These are phyloP conservation scores for Daldinia vernicosa DNA, from an alignment of 495 filamentous ascomycete species.

Conservation along the genomic window DNA sequence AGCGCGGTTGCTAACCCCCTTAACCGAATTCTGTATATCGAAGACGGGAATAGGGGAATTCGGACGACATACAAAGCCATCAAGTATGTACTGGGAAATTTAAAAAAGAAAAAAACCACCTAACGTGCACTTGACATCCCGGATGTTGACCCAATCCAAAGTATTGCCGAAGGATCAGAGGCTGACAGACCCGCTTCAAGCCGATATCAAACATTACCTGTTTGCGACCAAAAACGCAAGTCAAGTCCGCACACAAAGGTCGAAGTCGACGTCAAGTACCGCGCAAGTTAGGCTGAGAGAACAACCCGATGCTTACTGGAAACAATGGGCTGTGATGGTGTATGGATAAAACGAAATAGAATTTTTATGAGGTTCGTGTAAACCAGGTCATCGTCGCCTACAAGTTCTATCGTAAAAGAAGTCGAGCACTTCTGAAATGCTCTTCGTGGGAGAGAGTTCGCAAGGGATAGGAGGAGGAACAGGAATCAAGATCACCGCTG, in stretches of 20 bases:
- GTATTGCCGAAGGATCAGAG: not conserved
- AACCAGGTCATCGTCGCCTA: slow-evolving; percentile 39
- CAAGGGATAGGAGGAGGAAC: slow-evolving; percentile 21
- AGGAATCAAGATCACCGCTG: slow-evolving; percentile 49
- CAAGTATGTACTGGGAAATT: slow-evolving; percentile 47
- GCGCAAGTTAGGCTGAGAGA: slow-evolving; percentile 2
- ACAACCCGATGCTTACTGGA: slow-evolving; percentile 11
- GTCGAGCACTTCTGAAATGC: slow-evolving; percentile 20
- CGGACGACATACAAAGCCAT: slow-evolving; percentile 24
- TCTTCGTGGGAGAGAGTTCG: slow-evolving; percentile 13
- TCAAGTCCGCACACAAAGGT: slow-evolving; percentile 5
- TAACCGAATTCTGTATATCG: not conserved
- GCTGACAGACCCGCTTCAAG: slow-evolving; percentile 12
- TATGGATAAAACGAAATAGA: slow-evolving; percentile 43
- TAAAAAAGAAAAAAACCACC: slow-evolving; percentile 21
- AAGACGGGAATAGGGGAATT: slow-evolving; percentile 8
- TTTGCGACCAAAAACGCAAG: slow-evolving; percentile 7
- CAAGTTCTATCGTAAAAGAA: slow-evolving; percentile 37
- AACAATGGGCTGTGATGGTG: slow-evolving; percentile 32
- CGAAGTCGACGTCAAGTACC: slow-evolving; percentile 11
- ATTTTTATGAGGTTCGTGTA: slow-evolving; percentile 43
- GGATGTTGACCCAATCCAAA: slow-evolving; percentile 6
- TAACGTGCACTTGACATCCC: slow-evolving; percentile 12
- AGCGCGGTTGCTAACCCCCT: not conserved
- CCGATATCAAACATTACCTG: slow-evolving; percentile 1